phyloP scores from a whole-genome alignment of 2,329 filamentous ascomycete species.

The Fusarium xylarioides region DNA sequence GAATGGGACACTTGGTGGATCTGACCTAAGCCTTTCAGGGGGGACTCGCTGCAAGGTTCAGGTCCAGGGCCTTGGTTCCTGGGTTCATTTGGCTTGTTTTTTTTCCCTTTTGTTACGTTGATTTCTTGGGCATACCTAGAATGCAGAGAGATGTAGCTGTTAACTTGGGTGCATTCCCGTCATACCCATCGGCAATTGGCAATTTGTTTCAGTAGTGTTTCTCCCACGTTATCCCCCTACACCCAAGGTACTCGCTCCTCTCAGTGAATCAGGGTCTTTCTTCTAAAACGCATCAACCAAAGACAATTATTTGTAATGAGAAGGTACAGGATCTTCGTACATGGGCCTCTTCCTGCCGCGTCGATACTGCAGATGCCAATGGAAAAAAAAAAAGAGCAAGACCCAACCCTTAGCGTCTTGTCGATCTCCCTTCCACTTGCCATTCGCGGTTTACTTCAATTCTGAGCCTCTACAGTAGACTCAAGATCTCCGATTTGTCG shows the following conservation, averaged over 20 bases:
- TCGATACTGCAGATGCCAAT: constrained; percentile 31
- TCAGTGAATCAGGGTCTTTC: constrained; percentile 19
- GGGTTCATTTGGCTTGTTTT: neutral
- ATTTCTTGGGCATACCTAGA: neutral
- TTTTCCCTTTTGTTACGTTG: neutral
- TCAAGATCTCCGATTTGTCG: constrained; percentile 11
- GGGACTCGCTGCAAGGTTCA: constrained; percentile 5
- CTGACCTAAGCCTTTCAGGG: neutral
- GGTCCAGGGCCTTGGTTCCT: constrained; percentile 15
- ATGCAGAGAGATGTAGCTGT: constrained; percentile 2
- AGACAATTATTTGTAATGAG: neutral
- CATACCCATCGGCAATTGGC: constrained; percentile 1
- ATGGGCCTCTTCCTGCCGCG: constrained; percentile 16
- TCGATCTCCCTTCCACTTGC: constrained; percentile 34
- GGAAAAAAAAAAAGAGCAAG: constrained; percentile 15
- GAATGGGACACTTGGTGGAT: constrained; percentile 18
- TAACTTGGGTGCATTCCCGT: constrained; percentile 2
- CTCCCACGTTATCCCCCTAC: neutral
- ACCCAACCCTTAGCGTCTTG: constrained; percentile 36
- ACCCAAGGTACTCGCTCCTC: neutral
- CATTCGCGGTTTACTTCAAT: constrained; percentile 22
- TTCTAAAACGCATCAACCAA: constrained; percentile 10
- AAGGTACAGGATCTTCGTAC: neutral
- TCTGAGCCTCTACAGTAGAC: neutral
- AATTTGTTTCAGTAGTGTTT: constrained; percentile 25